A percentile compares a stretch with the other conserved stretches of the same genome.
Conservation (phyloP, 2,329 filamentous ascomycete genomes). For the Knoxdaviesia capensis region DNA sequence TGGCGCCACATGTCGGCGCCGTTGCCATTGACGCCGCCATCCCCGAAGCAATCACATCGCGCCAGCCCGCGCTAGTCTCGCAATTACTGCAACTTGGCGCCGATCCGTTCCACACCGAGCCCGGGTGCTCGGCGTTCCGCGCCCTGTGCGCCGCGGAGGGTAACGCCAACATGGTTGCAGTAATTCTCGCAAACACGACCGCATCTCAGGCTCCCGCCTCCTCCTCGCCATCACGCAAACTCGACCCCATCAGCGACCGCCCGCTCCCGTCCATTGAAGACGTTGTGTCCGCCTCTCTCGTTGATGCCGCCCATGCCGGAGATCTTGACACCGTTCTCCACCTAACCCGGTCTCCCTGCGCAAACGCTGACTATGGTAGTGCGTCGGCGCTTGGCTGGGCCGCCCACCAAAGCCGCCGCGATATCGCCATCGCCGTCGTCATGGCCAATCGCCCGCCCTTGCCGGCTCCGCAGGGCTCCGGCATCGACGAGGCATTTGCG, state of each 20-base stretch:
- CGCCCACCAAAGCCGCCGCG: conserved; percentile 24
- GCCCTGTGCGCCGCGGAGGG: conserved; percentile 25
- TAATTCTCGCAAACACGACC: conserved; percentile 15
- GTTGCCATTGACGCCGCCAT: conserved; percentile 27
- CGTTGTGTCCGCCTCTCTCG: conserved; percentile 14
- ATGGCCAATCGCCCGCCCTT: conserved; percentile 31
- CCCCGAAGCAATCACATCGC: conserved; percentile 24
- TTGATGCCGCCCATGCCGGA: conserved; percentile 27
- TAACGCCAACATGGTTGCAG: conserved; percentile 22
- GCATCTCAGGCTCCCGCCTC: too few relatives aligned
- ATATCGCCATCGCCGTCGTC: conserved; percentile 33
- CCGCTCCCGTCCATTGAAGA: not conserved
- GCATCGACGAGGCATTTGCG: conserved; percentile 24
- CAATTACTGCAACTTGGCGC: conserved; percentile 31
- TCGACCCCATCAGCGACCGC: not conserved
- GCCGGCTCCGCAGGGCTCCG: conserved; percentile 24
- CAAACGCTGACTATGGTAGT: conserved; percentile 30
- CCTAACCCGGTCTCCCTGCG: conserved; percentile 25
- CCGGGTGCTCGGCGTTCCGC: conserved; percentile 27
- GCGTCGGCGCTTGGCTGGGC: conserved; percentile 31
- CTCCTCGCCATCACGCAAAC: too few relatives aligned
- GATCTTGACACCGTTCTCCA: conserved; percentile 28
- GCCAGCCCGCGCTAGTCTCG: conserved; percentile 21
- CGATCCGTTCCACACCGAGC: conserved; percentile 15
- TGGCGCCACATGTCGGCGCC: conserved; percentile 31